A percentile compares a stretch with the other conserved stretches of the same genome.
phyloP scores from a whole-genome alignment of 2,329 filamentous ascomycete genomes.

The Penicillium concentricum region DNA sequence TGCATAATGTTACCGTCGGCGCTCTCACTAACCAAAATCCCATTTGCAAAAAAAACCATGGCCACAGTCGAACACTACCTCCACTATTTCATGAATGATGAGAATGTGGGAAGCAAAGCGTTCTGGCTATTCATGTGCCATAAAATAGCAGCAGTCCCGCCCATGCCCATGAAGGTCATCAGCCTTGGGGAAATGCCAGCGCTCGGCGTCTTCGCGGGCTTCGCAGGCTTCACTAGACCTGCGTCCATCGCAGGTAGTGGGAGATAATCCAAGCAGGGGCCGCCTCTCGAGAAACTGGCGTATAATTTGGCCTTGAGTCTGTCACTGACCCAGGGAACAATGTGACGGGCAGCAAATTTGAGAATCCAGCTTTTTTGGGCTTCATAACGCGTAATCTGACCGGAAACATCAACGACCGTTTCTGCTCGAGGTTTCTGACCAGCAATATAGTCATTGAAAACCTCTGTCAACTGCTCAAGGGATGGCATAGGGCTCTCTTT shows the following conservation, averaged over 20 bases:
- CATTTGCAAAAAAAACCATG: not conserved
- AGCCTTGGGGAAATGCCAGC: not conserved
- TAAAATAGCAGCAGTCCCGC: not conserved
- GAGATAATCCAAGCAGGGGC: constrained; percentile 9
- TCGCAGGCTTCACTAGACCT: not conserved
- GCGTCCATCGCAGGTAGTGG: not conserved
- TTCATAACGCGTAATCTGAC: constrained; percentile 25
- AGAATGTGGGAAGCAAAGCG: not conserved
- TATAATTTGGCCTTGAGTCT: constrained; percentile 9
- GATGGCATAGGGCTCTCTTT: constrained; percentile 12
- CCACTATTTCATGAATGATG: not conserved
- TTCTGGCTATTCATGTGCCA: not conserved
- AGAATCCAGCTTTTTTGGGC: constrained; percentile 24
- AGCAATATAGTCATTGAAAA: constrained; percentile 19
- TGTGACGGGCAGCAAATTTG: constrained; percentile 12
- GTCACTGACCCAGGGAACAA: constrained; percentile 12
- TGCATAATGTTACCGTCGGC: not conserved
- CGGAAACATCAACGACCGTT: constrained; percentile 15
- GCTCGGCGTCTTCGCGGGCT: not conserved
- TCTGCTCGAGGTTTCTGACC: constrained; percentile 20
- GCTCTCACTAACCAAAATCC: not conserved
- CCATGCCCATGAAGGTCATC: not conserved
- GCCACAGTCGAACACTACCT: too few relatives aligned
- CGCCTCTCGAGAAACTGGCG: constrained; percentile 6
- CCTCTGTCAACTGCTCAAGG: constrained; percentile 10